Evolutionary conservation across 805 yeast species (phyloP).

Genomic region (Nematodospora valgi): DNA sequence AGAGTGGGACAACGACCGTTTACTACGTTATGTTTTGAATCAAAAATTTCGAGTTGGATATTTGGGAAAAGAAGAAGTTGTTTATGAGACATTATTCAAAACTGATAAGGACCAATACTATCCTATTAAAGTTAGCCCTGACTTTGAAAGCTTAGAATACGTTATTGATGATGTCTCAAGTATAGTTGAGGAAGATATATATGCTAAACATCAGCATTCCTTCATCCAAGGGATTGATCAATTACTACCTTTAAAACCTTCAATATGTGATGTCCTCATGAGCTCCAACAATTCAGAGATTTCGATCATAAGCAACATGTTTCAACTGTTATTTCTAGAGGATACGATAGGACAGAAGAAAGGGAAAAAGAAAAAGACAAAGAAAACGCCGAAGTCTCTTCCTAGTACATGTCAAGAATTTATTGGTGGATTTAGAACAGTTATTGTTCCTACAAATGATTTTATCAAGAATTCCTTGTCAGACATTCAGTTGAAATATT

Average conservation of each 20-base stretch:
- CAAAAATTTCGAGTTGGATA: constrained; percentile 32
- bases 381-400: constrained; percentile 8
- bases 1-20: constrained; percentile 10
- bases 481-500: constrained; percentile 25
- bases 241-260: constrained; percentile 34
- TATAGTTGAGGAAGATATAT: constrained; percentile 56
- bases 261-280: constrained; percentile 35
- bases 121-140: constrained; percentile 22
- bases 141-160: constrained; percentile 24
- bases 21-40: constrained; percentile 30
- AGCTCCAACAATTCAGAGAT: constrained; percentile 13
- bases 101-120: constrained; percentile 14
- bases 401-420: constrained; percentile 27
- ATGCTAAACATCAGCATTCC: constrained; percentile 61
- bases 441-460: constrained; percentile 34
- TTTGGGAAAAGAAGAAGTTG: constrained; percentile 19
- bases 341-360: constrained; percentile 1
- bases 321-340: constrained; percentile 23
- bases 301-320: constrained; percentile 23
- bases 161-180: constrained; percentile 41
- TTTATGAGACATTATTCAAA: constrained; percentile 29
- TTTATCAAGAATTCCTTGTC: constrained; percentile 23
- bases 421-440: constrained; percentile 22
- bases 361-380: constrained; percentile 10
- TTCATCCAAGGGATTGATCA: constrained; percentile 62